These are phyloP conservation scores for Pythium rhizo-oryzae DNA, from an alignment of 352 stramenopile species.

Conservation along the genomic window DNA sequence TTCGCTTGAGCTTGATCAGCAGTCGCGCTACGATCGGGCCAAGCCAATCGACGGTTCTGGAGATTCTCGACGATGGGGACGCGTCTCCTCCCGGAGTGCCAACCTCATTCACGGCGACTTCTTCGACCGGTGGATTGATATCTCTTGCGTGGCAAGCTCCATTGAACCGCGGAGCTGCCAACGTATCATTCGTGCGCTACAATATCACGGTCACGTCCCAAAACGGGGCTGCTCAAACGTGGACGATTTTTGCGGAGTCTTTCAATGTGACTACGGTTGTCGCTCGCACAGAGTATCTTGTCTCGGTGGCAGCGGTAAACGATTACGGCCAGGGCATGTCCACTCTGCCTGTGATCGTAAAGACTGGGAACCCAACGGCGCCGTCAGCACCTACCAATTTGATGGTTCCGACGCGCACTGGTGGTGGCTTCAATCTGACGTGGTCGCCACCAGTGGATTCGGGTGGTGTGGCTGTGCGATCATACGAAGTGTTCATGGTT, in stretches of 20 bases:
- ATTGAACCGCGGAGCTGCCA: slow-evolving; percentile 36
- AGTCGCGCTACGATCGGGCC: slow-evolving; percentile 35
- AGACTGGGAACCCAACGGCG: slow-evolving; percentile 32
- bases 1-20: slow-evolving; percentile 30
- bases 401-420: slow-evolving; percentile 35
- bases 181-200: slow-evolving; percentile 37
- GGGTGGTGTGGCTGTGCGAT: slow-evolving; percentile 38
- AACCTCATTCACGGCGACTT: slow-evolving; percentile 17
- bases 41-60: slow-evolving; percentile 20
- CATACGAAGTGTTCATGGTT: slow-evolving; percentile 34
- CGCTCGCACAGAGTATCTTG: slow-evolving; percentile 34
- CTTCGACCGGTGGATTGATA: slow-evolving; percentile 37
- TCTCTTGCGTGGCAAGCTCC: slow-evolving; percentile 37
- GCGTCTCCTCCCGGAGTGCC: slow-evolving; percentile 38
- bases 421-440: slow-evolving; percentile 45
- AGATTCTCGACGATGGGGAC: slow-evolving; percentile 61
- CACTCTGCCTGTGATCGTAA: slow-evolving; percentile 20
- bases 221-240: slow-evolving; percentile 12
- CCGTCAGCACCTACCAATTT: slow-evolving; percentile 33
- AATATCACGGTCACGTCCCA: slow-evolving; percentile 29
- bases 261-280: slow-evolving; percentile 31
- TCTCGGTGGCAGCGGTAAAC: slow-evolving; percentile 40
- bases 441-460: slow-evolving; percentile 48
- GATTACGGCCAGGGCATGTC: slow-evolving; percentile 22
- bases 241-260: slow-evolving; percentile 21